Conservation (phyloP, 2,329 filamentous ascomycete genomes). For the Graphilbum fragrans region DNA sequence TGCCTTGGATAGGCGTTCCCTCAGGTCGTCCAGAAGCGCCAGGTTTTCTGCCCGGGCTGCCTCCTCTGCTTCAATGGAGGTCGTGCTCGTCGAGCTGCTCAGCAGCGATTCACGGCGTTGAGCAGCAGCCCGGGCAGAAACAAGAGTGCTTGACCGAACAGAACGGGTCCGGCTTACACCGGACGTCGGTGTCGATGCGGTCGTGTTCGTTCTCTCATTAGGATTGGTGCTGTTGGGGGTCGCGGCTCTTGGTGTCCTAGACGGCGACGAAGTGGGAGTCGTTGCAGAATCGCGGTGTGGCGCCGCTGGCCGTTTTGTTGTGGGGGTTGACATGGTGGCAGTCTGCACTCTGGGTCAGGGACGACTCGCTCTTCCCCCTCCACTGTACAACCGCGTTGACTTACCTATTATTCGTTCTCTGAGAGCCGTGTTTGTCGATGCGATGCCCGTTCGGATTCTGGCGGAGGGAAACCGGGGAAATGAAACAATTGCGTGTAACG, state of each 20-base stretch:
- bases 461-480: no score
- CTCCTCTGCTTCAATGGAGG: conserved; percentile 42
- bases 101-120: conserved; percentile 42
- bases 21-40: conserved; percentile 71
- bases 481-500: no score
- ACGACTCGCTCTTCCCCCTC: no score
- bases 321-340: conserved; percentile 33
- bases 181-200: conserved; percentile 19
- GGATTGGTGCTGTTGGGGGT: not conserved
- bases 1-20: conserved; percentile 68
- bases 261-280: not conserved
- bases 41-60: conserved; percentile 70
- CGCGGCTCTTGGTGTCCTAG: not conserved
- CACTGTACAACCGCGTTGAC: no score
- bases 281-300: conserved; percentile 24
- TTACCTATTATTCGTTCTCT: no score
- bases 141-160: conserved; percentile 49
- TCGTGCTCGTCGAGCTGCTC: conserved; percentile 15
- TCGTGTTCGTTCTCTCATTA: not conserved
- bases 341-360: no score
- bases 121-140: conserved; percentile 53
- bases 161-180: conserved; percentile 50
- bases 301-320: conserved; percentile 38
- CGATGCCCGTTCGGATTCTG: no score
- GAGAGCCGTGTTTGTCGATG: no score